A percentile compares a stretch with the other conserved stretches of the same genome.
phyloP scores from a whole-genome alignment of 495 filamentous ascomycete species.

The Astrothelium macrocarpum region DNA sequence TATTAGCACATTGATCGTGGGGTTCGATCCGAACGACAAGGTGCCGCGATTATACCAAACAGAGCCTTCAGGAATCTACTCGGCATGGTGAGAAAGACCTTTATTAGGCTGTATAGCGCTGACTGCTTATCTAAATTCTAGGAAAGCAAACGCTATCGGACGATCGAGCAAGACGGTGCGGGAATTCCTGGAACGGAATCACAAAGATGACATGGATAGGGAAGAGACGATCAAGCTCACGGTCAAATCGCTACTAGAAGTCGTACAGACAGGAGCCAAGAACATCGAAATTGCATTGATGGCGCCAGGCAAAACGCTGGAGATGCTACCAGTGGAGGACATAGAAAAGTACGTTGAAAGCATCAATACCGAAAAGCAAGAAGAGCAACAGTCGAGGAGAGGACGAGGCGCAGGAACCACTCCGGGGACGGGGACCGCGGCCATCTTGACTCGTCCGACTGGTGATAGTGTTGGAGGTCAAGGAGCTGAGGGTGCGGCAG shows the following conservation, averaged over 20 bases:
- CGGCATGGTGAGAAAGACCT: conserved; percentile 64
- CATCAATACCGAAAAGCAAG: conserved; percentile 98
- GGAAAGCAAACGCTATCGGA: conserved; percentile 99
- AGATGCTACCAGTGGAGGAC: conserved; percentile 91
- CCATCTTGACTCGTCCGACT: conserved; percentile 62
- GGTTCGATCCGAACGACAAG: conserved; percentile 86
- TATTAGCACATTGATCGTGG: conserved; percentile 93
- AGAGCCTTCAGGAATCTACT: conserved; percentile 96
- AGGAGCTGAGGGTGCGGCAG: conserved; percentile 5
- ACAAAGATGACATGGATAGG: conserved; percentile 92
- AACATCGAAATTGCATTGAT: conserved; percentile 99
- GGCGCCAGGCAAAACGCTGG: conserved; percentile 82
- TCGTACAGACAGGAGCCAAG: conserved; percentile 97
- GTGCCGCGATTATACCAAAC: conserved; percentile 90
- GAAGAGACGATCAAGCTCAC: conserved; percentile 95
- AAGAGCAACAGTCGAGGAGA: conserved; percentile 96
- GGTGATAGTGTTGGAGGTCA: conserved; percentile 26
- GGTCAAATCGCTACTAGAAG: conserved; percentile 94
- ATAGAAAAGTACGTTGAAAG: conserved; percentile 95
- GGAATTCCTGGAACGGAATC: conserved; percentile 95
- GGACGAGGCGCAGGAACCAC: conserved; percentile 48
- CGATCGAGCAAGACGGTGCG: conserved; percentile 96
- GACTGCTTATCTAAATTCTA: conserved; percentile 29
- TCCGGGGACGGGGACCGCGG: conserved; percentile 64
- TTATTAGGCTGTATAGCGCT: background rate